Evolutionary conservation across 2,329 filamentous ascomycete species (phyloP).

Genomic region (Colletotrichum magnum): DNA sequence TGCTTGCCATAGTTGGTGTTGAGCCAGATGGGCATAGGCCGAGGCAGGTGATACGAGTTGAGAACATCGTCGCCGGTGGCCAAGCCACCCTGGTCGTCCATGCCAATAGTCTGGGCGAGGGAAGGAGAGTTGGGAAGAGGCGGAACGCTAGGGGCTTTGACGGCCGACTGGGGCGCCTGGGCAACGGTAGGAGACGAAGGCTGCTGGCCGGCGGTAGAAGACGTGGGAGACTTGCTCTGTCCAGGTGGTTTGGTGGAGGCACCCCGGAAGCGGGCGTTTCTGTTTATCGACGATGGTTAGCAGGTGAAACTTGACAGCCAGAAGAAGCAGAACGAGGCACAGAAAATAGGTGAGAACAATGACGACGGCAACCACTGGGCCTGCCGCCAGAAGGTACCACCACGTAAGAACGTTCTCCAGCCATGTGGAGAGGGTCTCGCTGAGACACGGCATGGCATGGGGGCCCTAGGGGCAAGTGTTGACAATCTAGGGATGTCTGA

Average conservation of each 20-base stretch:
- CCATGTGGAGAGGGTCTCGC: constrained; percentile 17
- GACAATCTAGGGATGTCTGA: constrained; percentile 36
- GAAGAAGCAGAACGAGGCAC: constrained; percentile 10
- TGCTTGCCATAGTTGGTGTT: constrained; percentile 83
- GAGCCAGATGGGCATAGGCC: constrained; percentile 80
- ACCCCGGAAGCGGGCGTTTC: constrained; percentile 72
- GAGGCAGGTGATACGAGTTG: constrained; percentile 74
- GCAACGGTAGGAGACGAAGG: constrained; percentile 63
- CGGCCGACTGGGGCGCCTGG: constrained; percentile 66
- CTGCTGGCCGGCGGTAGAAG: constrained; percentile 60
- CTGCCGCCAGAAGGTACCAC: constrained; percentile 1
- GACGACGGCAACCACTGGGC: constrained; percentile 25
- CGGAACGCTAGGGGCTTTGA: constrained; percentile 70
- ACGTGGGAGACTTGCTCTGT: constrained; percentile 67
- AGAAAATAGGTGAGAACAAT: constrained; percentile 5
- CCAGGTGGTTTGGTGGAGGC: constrained; percentile 65
- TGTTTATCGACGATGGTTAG: constrained; percentile 49
- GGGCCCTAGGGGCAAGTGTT: constrained; percentile 12
- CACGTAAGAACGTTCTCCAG: constrained; percentile 7
- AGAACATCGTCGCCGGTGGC: constrained; percentile 68
- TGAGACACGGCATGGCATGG: constrained; percentile 26
- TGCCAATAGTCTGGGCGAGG: constrained; percentile 76
- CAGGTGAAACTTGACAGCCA: constrained; percentile 38
- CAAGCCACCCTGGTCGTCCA: constrained; percentile 71
- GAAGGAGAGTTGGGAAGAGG: constrained; percentile 75